A percentile compares a stretch with the other conserved stretches of the same genome.
Evolutionary conservation across 495 filamentous ascomycete species (phyloP).

Genomic region (Tuber melanosporum): DNA sequence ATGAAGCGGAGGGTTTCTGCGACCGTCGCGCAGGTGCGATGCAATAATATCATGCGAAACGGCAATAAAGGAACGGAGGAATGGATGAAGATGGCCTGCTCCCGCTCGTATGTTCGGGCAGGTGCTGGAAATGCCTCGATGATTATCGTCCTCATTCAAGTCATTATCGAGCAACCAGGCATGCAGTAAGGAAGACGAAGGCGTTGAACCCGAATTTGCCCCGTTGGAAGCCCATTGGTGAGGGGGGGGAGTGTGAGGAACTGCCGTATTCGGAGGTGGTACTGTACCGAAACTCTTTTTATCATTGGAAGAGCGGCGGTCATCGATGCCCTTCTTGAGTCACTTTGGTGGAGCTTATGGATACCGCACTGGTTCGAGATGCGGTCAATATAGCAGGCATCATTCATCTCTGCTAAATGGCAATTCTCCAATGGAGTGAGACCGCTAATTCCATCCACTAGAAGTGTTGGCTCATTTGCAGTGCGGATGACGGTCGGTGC

Average conservation of each 20-base stretch:
- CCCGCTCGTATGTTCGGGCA: background rate
- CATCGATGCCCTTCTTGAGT: background rate
- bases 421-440: background rate
- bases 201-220: background rate
- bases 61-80: background rate
- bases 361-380: background rate
- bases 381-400: background rate
- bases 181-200: background rate
- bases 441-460: background rate
- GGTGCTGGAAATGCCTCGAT: background rate
- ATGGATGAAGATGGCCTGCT: background rate
- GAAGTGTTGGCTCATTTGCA: background rate
- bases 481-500: background rate
- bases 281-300: background rate
- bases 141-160: background rate
- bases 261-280: background rate
- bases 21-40: background rate
- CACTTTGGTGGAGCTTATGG: background rate
- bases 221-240: background rate
- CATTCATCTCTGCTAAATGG: background rate
- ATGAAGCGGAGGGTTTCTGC: background rate
- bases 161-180: background rate
- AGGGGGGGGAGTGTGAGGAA: background rate
- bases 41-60: background rate
- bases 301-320: background rate